These are phyloP conservation scores for Tausonia pullulans DNA, from an alignment of 1,284 basidiomycete species.

Conservation along the genomic window DNA sequence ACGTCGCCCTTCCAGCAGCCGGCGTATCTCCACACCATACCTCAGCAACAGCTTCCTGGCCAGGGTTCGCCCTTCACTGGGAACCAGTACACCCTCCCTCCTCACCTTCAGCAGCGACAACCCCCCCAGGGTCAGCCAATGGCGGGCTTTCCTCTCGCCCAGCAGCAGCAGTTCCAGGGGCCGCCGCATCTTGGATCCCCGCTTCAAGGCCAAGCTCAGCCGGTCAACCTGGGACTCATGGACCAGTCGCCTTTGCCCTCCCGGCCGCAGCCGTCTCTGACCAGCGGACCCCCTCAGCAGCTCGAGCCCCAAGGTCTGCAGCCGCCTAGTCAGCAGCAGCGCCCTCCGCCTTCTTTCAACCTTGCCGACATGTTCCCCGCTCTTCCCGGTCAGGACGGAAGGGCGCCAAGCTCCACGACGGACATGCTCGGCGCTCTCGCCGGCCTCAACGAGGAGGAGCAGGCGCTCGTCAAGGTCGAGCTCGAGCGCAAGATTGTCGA, in stretches of 20 bases:
- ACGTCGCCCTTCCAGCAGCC: background rate
- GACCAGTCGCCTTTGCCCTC: slow-evolving; percentile 25
- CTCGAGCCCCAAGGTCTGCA: slow-evolving; percentile 34
- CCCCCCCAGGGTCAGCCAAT: background rate
- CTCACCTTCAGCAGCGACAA: slow-evolving; percentile 5
- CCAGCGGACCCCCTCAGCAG: slow-evolving; percentile 40
- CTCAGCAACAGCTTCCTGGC: background rate
- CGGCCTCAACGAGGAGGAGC: slow-evolving; percentile 45
- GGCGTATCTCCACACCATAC: background rate
- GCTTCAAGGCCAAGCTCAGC: background rate
- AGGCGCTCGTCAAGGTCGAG: slow-evolving; percentile 57
- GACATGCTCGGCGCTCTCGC: slow-evolving; percentile 26
- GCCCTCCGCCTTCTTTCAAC: slow-evolving; percentile 33
- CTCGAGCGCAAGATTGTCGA: slow-evolving; percentile 78
- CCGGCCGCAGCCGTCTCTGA: slow-evolving; percentile 48
- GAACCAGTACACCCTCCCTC: background rate
- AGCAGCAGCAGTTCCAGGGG: slow-evolving; percentile 16
- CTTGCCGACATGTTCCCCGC: slow-evolving; percentile 17
- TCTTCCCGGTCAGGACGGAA: slow-evolving; percentile 24
- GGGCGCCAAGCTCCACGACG: slow-evolving; percentile 37
- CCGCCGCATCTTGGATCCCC: slow-evolving; percentile 21
- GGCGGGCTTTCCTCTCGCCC: slow-evolving; percentile 1
- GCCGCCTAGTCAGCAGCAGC: slow-evolving; percentile 34
- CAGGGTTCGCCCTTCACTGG: background rate
- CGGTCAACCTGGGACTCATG: too few relatives aligned